phyloP scores from a whole-genome alignment of 2,329 filamentous ascomycete genomes.

The Trichoderma endophyticum region DNA sequence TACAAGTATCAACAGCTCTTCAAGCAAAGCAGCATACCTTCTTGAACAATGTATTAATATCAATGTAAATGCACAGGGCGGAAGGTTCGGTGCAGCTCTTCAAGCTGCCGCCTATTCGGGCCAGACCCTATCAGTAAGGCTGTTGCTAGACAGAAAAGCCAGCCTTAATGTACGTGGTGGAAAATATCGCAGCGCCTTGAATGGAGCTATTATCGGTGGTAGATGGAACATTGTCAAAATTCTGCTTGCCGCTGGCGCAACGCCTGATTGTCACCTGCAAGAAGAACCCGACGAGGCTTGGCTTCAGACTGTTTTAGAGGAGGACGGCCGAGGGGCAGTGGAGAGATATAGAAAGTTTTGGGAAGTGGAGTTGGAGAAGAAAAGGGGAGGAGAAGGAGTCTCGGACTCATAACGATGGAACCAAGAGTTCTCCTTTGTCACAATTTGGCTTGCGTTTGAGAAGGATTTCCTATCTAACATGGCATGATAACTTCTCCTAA shows the following conservation, averaged over 20 bases:
- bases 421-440: no score
- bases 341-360: no score
- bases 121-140: neutral
- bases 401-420: no score
- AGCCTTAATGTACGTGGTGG: neutral
- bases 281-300: neutral
- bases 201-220: neutral
- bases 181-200: neutral
- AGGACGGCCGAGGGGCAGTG: no score
- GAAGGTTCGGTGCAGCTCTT: neutral
- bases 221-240: neutral
- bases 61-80: neutral
- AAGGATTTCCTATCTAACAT: no score
- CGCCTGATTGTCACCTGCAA: neutral
- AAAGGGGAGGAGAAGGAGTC: no score
- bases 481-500: no score
- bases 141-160: neutral
- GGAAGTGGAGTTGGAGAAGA: no score
- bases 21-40: neutral
- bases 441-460: no score
- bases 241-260: neutral
- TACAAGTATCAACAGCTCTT: rapidly evolving
- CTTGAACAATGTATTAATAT: neutral
- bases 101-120: neutral
- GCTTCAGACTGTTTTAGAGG: neutral